Evolutionary conservation across 495 filamentous ascomycete genomes (phyloP).

Genomic region (Xylaria acuta): DNA sequence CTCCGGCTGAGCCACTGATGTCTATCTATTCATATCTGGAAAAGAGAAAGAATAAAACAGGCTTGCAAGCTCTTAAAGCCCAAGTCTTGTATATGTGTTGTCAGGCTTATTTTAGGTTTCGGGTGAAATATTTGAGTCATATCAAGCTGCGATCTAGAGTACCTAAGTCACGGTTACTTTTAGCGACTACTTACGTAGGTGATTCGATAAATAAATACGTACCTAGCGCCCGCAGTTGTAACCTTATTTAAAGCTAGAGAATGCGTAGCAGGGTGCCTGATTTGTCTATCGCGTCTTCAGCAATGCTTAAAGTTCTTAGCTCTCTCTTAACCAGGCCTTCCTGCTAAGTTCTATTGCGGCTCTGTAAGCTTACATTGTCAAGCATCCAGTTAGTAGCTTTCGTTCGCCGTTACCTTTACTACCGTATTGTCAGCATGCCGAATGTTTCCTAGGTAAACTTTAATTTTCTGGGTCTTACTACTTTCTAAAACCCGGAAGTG

Average conservation of each 20-base stretch:
- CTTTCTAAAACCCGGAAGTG: not conserved
- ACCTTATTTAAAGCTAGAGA: too few species aligned
- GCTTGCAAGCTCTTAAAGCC: not conserved
- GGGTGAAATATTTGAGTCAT: not conserved
- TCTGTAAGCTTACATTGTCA: too few species aligned
- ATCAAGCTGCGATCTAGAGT: not conserved
- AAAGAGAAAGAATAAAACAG: not conserved
- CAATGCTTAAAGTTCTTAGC: too few species aligned
- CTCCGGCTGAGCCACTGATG: not conserved
- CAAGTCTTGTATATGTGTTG: not conserved
- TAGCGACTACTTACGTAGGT: not conserved
- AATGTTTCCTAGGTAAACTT: not conserved
- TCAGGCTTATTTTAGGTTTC: not conserved
- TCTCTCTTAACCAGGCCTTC: too few species aligned
- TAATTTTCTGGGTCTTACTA: not conserved
- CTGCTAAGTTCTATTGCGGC: too few species aligned
- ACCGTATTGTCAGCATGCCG: not conserved
- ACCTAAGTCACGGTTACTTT: not conserved
- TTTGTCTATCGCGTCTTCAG: too few species aligned
- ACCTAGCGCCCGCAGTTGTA: too few species aligned
- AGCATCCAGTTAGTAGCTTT: too few species aligned
- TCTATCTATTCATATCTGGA: not conserved
- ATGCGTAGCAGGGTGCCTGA: too few species aligned
- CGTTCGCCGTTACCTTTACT: too few species aligned
- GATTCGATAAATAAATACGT: too few species aligned